A percentile compares a stretch with the other conserved stretches of the same genome.
phyloP scores from a whole-genome alignment of 352 stramenopile genomes.

The Globisporangium acanthophoron region DNA sequence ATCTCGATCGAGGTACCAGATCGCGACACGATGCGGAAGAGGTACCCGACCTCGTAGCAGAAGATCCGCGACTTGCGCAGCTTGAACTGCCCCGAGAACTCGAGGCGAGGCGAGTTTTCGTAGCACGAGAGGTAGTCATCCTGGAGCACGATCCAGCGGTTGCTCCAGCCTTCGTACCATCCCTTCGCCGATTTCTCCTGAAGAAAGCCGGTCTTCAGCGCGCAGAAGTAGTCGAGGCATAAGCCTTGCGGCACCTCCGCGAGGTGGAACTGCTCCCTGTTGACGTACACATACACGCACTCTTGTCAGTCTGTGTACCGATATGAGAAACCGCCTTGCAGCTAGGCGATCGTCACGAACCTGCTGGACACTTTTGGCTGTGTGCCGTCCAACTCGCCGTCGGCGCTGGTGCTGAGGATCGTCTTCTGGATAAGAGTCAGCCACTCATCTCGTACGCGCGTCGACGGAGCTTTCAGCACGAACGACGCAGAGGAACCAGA shows the following conservation, averaged over 20 bases:
- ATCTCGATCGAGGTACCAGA: conserved; percentile 72
- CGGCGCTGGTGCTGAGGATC: conserved; percentile 13
- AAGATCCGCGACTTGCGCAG: conserved; percentile 62
- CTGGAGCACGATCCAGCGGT: conserved; percentile 79
- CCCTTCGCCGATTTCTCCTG: conserved; percentile 70
- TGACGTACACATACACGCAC: neutral
- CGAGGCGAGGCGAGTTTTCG: conserved; percentile 70
- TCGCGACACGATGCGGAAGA: conserved; percentile 71
- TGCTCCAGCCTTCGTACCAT: conserved; percentile 82
- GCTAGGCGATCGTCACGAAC: neutral
- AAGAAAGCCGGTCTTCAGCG: conserved; percentile 62
- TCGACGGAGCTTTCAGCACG: conserved; percentile 61
- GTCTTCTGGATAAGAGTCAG: conserved; percentile 51
- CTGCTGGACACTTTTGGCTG: neutral
- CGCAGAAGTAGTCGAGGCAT: conserved; percentile 77
- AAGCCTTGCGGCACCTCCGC: conserved; percentile 54
- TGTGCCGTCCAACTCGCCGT: neutral
- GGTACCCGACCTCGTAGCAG: conserved; percentile 65
- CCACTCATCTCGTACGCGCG: conserved; percentile 64
- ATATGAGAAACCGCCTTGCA: neutral
- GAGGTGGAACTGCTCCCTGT: conserved; percentile 20
- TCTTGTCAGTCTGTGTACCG: neutral
- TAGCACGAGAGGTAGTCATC: conserved; percentile 70
- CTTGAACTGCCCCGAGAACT: conserved; percentile 69
- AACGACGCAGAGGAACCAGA: conserved; percentile 25